These are phyloP conservation scores for Rugonectria rugulosa DNA, from an alignment of 2,329 filamentous ascomycete genomes.

Conservation along the genomic window DNA sequence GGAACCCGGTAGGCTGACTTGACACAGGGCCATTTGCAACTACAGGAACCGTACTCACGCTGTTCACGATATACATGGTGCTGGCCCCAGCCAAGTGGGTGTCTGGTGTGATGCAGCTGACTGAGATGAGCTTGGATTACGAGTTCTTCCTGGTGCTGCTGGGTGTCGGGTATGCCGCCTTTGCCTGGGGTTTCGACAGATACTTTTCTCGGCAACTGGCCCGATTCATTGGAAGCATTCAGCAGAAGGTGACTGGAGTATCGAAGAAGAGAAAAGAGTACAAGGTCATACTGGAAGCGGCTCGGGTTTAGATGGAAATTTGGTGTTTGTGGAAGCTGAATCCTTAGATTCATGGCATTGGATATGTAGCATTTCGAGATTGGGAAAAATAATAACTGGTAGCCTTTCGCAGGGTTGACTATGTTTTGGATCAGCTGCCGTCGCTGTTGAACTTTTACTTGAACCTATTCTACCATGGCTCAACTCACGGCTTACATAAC, in stretches of 20 bases:
- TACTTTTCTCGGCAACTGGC: constrained; percentile 75
- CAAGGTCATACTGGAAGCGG: constrained; percentile 76
- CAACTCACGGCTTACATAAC: no score
- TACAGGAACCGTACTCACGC: constrained; percentile 74
- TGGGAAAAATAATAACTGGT: no score
- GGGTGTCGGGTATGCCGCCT: constrained; percentile 71
- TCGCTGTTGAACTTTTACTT: no score
- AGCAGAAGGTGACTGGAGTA: constrained; percentile 63
- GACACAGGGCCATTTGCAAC: constrained; percentile 78
- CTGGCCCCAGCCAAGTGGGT: constrained; percentile 76
- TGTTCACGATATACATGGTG: constrained; percentile 81
- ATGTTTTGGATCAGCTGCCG: no score
- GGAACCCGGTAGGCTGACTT: not conserved
- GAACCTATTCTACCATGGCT: no score
- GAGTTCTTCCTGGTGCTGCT: constrained; percentile 75
- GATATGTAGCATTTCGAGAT: not conserved
- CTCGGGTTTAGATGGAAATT: constrained; percentile 27
- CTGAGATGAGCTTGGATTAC: constrained; percentile 75
- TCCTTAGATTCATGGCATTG: not conserved
- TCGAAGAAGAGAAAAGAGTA: constrained; percentile 87
- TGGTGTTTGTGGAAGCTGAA: not conserved
- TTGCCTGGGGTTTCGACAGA: constrained; percentile 77
- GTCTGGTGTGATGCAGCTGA: constrained; percentile 82
- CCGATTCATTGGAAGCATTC: constrained; percentile 68
- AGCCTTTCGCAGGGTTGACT: no score